Base-by-base conservation (phyloP, 2,329 filamentous ascomycete genomes). In the Dissoconium aciculare region DNA sequence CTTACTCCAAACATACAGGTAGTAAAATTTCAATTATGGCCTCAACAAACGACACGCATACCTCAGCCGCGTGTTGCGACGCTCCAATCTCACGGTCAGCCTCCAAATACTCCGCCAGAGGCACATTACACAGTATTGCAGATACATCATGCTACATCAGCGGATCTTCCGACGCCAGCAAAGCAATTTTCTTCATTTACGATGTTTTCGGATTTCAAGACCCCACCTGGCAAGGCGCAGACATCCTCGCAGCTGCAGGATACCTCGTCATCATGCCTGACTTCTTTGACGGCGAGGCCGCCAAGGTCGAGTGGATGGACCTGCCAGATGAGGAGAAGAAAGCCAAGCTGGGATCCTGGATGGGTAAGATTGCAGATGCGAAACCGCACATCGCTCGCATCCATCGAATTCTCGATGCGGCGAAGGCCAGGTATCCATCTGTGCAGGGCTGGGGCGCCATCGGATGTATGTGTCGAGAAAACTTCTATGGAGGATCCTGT, bases 211-310 rank as follows among this genome's bases (percentile, higher is more conserved):
- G 34, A 5, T 36, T 29, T 21, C 30, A 21, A n/a, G 15, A n/a
- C 17, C 34, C 32, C 15, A 36, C 28, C 12, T 31, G 33, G 11
- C 24, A 33, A 26, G 34, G 34, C 10, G 34, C 34, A 8, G 34
- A 36, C 11, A 28, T 28, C 10, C 34, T 36, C 8, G 34, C 26
- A 5, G 12, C 5, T 17, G 16, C 24, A 15, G 30, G 31, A 11
- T 30, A 33, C 30, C 27, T 33, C 13, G 31, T 34, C 31, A 15
- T 37, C n/a, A 34, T 37, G 26, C 34, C 34, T 4, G 34, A 37
- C 26, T 33, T 33, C 11, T 37, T 33, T 15, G 29, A 36, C 12
- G 36, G 31, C 24, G 17, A 19, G 8, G 23, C 19, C 13, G 34
- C 34, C n/a, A 24, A 36, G 5, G 13, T 15, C 9, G 19, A 14